Base-by-base conservation (phyloP, 805 yeast genomes). In the Gaillardinia entomophila region DNA sequence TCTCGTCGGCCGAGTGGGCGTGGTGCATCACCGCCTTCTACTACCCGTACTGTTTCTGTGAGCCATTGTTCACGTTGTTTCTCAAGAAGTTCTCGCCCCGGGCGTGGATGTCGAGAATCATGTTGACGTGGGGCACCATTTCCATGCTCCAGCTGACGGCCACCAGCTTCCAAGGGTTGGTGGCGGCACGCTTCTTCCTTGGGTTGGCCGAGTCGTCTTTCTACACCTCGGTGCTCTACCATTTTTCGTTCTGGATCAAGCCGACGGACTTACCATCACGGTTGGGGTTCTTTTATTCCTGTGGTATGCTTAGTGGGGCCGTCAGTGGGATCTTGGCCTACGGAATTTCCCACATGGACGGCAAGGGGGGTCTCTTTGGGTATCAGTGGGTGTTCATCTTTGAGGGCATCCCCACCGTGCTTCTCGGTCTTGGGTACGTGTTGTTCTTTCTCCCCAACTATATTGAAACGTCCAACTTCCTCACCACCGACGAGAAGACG, bases 291-390 rank as follows among this genome's bases (percentile, higher is more conserved):
- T 43, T 51, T 31, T 46, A 42, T 27, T 43, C 41, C 6, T 39
- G 42, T 4, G 53, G 53, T 4, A 41, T 46, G 24, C 31, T 53
- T 22, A 40, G 55, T 13, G 45, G 45, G 16, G 45, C 50, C 10
- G 27, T 51, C 8, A 33, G 48, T 11, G 57, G 53, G 1, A 29
- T 49, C 12, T 22, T 51, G n/a, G 49, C 55, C 3, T 47, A 43
- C 34, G 49, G 45, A 2, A 29, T 46, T 12, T 33, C 38, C 11
- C 31, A 31, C 24, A 25, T 40, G 24, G 33, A 40, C 18, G 35
- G 32, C 18, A n/a, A n/a, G n/a, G 28, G 16, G 17, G 34, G 35
- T 3, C 20, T 40, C 12, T 29, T 32, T 34, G 43, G 41, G 4
- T 40, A 41, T 40, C 33, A 31, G 28, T 40, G 43, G 43, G 35